Evolutionary conservation across 345 rosid species (phyloP).

Genomic region (Pugionium cornutum): DNA sequence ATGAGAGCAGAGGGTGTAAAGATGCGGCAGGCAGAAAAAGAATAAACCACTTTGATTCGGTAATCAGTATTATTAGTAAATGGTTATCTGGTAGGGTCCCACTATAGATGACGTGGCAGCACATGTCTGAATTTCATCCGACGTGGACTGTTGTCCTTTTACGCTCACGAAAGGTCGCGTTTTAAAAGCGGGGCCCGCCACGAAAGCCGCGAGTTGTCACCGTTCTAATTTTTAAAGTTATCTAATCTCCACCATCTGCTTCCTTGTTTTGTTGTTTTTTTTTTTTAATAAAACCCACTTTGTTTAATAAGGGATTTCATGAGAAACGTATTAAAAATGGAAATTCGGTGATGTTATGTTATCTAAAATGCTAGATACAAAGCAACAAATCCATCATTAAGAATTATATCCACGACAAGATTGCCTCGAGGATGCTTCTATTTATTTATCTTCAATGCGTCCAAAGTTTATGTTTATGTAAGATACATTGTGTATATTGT

Average conservation of each 20-base stretch:
- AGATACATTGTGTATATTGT: constrained; percentile 21
- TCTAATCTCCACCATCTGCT: constrained; percentile 2
- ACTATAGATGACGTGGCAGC: constrained; percentile 21
- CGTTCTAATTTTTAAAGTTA: constrained; percentile 15
- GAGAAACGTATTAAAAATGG: no score
- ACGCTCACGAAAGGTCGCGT: constrained; percentile 29
- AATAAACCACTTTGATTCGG: constrained; percentile 37
- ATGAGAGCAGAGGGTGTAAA: constrained; percentile 19
- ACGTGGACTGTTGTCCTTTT: constrained; percentile 32
- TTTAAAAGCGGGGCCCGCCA: constrained; percentile 20
- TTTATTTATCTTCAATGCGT: no score
- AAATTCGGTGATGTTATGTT: no score
- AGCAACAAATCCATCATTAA: no score
- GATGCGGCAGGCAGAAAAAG: constrained; percentile 30
- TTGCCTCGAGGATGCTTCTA: no score
- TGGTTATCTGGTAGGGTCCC: not conserved
- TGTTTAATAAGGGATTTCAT: no score
- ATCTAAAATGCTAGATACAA: no score
- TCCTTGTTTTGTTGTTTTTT: no score
- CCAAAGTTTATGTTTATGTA: no score
- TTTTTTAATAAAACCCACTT: no score
- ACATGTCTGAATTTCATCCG: constrained; percentile 16
- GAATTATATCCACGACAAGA: no score
- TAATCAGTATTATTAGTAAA: constrained; percentile 4
- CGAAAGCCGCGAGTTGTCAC: constrained; percentile 35